Evolutionary conservation across 2,329 filamentous ascomycete species (phyloP), one percentile per base, ranked within the genome.

Genomic region (Chrysoporthe puriensis): DNA sequence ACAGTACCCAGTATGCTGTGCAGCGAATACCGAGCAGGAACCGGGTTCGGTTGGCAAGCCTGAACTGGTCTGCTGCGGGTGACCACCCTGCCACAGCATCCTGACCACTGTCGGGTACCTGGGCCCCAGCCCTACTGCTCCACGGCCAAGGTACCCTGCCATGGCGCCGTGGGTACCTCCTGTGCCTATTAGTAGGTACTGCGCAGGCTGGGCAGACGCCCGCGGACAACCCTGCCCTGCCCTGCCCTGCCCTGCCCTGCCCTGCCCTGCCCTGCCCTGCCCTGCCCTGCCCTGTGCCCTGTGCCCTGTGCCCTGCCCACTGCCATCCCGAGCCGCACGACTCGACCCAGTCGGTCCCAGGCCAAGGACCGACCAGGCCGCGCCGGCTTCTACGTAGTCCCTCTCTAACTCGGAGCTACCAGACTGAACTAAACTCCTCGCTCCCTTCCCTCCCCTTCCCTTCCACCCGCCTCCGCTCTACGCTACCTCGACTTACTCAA

Each of bases 351-450:
- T n/a, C 44, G 16, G 46, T 54, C 32, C 61, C 46, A 52, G 44
- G 36, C 46, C 46, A 50, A 50, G 60, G n/a, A 60, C 57, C 57
- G 57, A 60, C n/a, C 57, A 60, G 57, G 57, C 57, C 57, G 57
- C 57, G 57, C 57, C 57, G 57, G 57, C 40, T 21, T 42, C 40
- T 60, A 36, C 54, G 32, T 57, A 61, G 59, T 44, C 26, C 59
- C 42, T 46, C 57, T 62, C 44, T 62, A 62, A 62, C 60, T 62
- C 60, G 60, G 60, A 36, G 32, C 60, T 62, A 65, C 54, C 32
- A 43, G 7, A 36, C 54, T 42, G 46, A 43, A 59, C 54, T 60
- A 50, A 65, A 60, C 54, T 65, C 44, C 16, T 50, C 44, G 42
- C 62, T 64, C 52, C 63, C 54, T 59, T 65, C 44, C 36, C 54